A percentile compares a stretch with the other conserved stretches of the same genome.
phyloP scores from a whole-genome alignment of 108 stramenopile species.

The Parietichytrium sp. region DNA sequence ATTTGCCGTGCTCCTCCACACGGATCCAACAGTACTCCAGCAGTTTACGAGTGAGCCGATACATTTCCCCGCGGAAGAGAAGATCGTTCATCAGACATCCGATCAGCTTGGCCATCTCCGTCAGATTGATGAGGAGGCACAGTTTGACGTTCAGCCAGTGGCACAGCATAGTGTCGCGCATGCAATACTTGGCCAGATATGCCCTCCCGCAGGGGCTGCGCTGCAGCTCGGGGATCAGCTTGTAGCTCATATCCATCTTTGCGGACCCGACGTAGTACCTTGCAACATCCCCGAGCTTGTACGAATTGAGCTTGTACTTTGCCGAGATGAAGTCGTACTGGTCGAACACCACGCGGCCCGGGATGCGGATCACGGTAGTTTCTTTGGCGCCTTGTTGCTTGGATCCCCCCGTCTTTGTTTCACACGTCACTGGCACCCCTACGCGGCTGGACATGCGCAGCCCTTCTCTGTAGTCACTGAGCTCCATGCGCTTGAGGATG shows the following conservation, averaged over 20 bases:
- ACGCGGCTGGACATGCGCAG: neutral
- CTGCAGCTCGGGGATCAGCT: neutral
- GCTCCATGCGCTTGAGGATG: slow-evolving; percentile 8
- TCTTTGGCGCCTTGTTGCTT: neutral
- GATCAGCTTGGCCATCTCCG: neutral
- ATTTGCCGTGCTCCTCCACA: neutral
- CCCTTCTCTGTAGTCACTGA: no score
- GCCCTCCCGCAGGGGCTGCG: neutral
- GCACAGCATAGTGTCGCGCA: neutral
- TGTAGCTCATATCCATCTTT: neutral
- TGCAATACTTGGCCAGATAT: neutral
- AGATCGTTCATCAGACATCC: neutral
- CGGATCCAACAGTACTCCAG: no score
- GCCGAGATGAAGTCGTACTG: neutral
- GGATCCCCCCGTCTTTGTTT: neutral
- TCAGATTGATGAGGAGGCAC: neutral
- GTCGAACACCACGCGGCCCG: neutral
- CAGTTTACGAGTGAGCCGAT: neutral
- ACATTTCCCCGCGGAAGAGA: neutral
- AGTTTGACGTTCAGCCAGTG: neutral
- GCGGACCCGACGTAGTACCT: neutral
- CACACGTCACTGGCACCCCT: neutral
- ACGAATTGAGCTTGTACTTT: neutral
- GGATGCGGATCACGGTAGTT: neutral
- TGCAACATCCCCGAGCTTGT: neutral